These are phyloP conservation scores for Chaetomium sp. DNA, from an alignment of 2,329 filamentous ascomycete genomes.

Conservation along the genomic window DNA sequence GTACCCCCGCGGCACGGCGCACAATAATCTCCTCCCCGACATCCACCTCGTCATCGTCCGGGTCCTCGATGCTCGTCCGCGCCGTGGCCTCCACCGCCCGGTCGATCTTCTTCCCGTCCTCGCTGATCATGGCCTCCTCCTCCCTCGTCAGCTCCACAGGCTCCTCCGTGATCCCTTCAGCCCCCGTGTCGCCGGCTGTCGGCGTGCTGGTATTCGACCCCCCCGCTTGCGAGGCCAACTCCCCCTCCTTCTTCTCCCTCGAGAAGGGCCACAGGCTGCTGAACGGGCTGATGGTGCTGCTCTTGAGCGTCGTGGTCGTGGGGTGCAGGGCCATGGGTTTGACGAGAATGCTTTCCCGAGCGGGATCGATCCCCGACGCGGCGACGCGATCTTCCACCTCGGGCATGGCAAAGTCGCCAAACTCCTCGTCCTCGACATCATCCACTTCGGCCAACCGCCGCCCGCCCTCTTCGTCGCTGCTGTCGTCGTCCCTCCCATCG, in stretches of 20 bases:
- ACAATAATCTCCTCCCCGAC: conserved; percentile 34
- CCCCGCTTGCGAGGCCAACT: conserved; percentile 36
- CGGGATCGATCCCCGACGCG: conserved; percentile 36
- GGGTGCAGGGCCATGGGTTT: conserved; percentile 59
- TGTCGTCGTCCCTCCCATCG: conserved; percentile 42
- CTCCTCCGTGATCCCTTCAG: conserved; percentile 38
- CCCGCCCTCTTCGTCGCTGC: conserved; percentile 46
- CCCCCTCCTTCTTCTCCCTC: conserved; percentile 41
- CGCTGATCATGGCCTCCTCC: conserved; percentile 38
- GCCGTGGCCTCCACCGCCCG: conserved; percentile 55
- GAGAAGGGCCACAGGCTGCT: conserved; percentile 62
- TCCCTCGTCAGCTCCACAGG: conserved; percentile 31
- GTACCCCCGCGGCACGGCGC: conserved; percentile 14
- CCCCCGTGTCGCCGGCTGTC: conserved; percentile 36
- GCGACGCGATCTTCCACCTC: conserved; percentile 46
- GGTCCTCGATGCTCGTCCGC: conserved; percentile 62
- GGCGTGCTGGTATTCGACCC: neutral
- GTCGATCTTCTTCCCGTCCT: conserved; percentile 49
- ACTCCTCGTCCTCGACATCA: conserved; percentile 64
- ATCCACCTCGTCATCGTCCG: conserved; percentile 54
- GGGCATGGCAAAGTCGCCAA: conserved; percentile 70
- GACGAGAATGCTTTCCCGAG: conserved; percentile 50
- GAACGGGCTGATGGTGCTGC: conserved; percentile 40
- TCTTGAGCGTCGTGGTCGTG: conserved; percentile 35
- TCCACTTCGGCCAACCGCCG: conserved; percentile 51